Evolutionary conservation across 305 asterid species (phyloP).

Genomic region (Fraxinus albicans): DNA sequence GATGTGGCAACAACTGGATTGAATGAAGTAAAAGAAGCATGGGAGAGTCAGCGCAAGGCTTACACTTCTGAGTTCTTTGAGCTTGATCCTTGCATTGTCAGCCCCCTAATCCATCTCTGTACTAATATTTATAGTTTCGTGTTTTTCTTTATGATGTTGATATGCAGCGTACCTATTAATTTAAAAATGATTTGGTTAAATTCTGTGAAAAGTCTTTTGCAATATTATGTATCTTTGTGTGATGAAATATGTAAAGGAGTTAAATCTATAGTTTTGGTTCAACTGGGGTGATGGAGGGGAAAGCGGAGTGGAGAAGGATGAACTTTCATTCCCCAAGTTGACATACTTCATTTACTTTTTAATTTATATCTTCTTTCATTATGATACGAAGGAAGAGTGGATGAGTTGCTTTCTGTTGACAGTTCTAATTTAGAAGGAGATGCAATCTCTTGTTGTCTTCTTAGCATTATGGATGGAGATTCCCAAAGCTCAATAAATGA

Average conservation of each 20-base stretch:
- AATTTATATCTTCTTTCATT: not conserved
- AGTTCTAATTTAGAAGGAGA: not conserved
- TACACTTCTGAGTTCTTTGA: slow-evolving; percentile 82
- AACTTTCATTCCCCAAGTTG: not conserved
- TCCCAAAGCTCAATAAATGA: not conserved
- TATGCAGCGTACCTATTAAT: not conserved
- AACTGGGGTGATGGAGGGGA: not conserved
- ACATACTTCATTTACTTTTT: not conserved
- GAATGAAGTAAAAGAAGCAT: slow-evolving; percentile 73
- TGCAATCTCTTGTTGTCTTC: not conserved
- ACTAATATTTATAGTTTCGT: not conserved
- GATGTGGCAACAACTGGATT: slow-evolving; percentile 77
- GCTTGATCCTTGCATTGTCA: slow-evolving; percentile 87
- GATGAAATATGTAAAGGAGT: not conserved
- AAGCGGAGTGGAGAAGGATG: not conserved
- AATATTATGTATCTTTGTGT: not conserved
- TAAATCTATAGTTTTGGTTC: not conserved
- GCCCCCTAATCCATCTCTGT: slow-evolving; percentile 24
- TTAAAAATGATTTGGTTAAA: not conserved
- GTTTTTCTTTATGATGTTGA: not conserved
- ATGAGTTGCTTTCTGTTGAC: not conserved
- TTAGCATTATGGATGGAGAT: not conserved
- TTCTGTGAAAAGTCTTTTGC: not conserved
- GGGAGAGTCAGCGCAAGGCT: slow-evolving; percentile 93
- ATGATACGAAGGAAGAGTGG: not conserved